phyloP scores from a whole-genome alignment of 2,329 filamentous ascomycete genomes.

The Hypomyces perniciosus region DNA sequence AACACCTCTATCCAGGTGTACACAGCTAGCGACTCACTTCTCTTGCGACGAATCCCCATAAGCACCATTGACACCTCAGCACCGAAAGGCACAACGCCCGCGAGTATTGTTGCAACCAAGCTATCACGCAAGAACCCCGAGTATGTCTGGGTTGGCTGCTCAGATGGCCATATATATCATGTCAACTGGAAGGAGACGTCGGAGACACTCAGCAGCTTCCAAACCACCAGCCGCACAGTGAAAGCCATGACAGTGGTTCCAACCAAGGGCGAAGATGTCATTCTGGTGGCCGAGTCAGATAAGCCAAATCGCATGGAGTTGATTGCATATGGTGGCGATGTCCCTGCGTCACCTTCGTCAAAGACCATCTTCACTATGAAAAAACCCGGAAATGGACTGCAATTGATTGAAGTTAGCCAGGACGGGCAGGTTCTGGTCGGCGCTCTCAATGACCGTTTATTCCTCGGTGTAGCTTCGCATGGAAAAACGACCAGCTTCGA shows the following conservation, averaged over 20 bases:
- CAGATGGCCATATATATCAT: conserved; percentile 50
- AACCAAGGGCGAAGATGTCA: conserved; percentile 36
- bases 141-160: conserved; percentile 54
- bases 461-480: conserved; percentile 27
- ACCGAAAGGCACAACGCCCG: conserved; percentile 19
- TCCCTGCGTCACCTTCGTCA: conserved; percentile 22
- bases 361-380: conserved; percentile 33
- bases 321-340: conserved; percentile 38
- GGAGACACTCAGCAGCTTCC: conserved; percentile 35
- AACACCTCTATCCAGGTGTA: conserved; percentile 74
- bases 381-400: conserved; percentile 30
- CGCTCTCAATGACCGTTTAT: conserved; percentile 32
- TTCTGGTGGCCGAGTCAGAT: conserved; percentile 42
- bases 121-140: conserved; percentile 35
- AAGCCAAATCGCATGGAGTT: conserved; percentile 32
- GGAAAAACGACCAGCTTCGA: conserved; percentile 19
- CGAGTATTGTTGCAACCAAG: conserved; percentile 37
- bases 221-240: conserved; percentile 36
- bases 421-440: conserved; percentile 52
- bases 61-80: conserved; percentile 23
- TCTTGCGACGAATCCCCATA: conserved; percentile 65
- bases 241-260: conserved; percentile 40
- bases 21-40: conserved; percentile 71
- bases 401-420: conserved; percentile 42
- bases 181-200: conserved; percentile 52